These are phyloP conservation scores for Ascoidea rubescens DNA, from an alignment of 805 yeast species.

Conservation along the genomic window DNA sequence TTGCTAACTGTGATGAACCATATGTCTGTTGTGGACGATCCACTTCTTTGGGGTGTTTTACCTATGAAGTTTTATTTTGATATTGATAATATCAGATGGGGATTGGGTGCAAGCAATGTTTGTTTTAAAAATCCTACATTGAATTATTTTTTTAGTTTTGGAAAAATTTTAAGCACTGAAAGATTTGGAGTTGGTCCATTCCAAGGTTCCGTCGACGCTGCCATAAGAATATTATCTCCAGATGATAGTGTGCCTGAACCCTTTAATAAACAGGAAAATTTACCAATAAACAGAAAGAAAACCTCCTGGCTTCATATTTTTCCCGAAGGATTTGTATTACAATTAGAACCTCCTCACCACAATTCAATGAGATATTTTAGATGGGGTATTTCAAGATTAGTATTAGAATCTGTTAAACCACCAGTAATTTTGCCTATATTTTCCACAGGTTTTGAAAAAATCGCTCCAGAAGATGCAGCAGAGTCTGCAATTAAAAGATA, in stretches of 20 bases:
- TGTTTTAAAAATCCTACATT: constrained; percentile 51
- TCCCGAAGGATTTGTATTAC: constrained; percentile 92
- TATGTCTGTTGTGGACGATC: constrained; percentile 87
- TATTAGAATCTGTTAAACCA: constrained; percentile 68
- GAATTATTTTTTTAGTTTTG: constrained; percentile 62
- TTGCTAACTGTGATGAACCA: constrained; percentile 84
- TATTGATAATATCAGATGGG: constrained; percentile 74
- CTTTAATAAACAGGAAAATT: constrained; percentile 2
- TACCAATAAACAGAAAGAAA: constrained; percentile 44
- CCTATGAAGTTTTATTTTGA: constrained; percentile 56
- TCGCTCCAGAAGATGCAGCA: constrained; percentile 63
- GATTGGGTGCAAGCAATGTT: constrained; percentile 83
- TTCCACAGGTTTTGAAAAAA: constrained; percentile 72
- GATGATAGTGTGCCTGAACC: constrained; percentile 40
- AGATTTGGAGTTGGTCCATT: constrained; percentile 90
- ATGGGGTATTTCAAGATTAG: constrained; percentile 85
- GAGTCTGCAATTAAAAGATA: constrained; percentile 40
- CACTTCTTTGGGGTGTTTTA: constrained; percentile 74
- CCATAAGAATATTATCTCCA: constrained; percentile 64
- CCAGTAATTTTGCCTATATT: constrained; percentile 86
- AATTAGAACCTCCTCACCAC: constrained; percentile 60
- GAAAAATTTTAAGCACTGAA: constrained; percentile 77
- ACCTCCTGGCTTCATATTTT: constrained; percentile 89
- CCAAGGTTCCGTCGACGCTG: constrained; percentile 82
- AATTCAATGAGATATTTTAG: constrained; percentile 90